Evolutionary conservation across 2,329 filamentous ascomycete species (phyloP).

Genomic region (Fusarium pseudocircinatum): DNA sequence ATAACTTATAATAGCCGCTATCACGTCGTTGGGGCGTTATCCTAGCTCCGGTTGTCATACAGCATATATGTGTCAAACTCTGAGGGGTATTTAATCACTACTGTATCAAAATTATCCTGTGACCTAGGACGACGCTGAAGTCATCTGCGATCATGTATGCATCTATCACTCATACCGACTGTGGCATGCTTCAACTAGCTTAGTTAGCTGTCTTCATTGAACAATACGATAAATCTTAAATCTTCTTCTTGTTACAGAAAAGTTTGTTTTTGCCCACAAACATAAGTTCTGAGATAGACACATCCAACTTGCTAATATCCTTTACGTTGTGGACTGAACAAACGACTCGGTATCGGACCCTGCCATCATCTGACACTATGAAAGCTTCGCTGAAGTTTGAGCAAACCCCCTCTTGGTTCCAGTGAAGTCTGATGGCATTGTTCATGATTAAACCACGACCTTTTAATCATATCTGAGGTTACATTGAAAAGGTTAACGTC

Average conservation of each 20-base stretch:
- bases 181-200: too few species aligned
- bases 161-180: too few species aligned
- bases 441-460: not conserved
- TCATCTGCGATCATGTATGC: too few species aligned
- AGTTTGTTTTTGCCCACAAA: fast-evolving
- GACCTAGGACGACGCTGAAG: too few species aligned
- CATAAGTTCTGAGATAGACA: not conserved
- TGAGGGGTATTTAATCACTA: too few species aligned
- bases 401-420: not conserved
- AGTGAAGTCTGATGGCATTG: not conserved
- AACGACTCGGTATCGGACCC: not conserved
- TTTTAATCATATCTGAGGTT: not conserved
- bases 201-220: too few species aligned
- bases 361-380: not conserved
- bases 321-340: not conserved
- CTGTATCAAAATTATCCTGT: not conserved
- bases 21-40: too few species aligned
- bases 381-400: not conserved
- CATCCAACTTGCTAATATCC: not conserved
- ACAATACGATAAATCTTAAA: not conserved
- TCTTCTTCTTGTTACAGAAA: not conserved
- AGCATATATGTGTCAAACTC: too few species aligned
- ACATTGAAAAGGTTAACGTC: not conserved
- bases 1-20: too few species aligned
- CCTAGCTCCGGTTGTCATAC: not conserved